These are phyloP conservation scores for Geosmithia morbida DNA, from an alignment of 2,329 filamentous ascomycete genomes.

Conservation along the genomic window DNA sequence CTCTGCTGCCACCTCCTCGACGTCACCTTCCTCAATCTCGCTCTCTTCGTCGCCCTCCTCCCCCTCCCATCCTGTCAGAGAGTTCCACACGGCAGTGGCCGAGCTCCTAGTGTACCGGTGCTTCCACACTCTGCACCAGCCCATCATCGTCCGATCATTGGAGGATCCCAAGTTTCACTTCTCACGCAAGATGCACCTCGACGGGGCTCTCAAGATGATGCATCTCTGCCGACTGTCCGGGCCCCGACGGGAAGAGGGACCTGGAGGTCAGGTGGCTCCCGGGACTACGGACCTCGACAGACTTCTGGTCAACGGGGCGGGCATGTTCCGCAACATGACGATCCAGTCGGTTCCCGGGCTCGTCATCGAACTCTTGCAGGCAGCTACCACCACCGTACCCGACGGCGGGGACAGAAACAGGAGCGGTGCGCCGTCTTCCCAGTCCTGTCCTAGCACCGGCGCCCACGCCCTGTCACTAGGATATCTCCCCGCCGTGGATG, in stretches of 20 bases:
- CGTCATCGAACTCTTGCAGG: constrained; percentile 23
- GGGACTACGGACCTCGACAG: constrained; percentile 16
- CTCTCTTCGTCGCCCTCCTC: background rate
- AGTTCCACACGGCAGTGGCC: constrained; percentile 25
- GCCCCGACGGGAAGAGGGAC: constrained; percentile 4
- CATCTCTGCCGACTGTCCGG: constrained; percentile 15
- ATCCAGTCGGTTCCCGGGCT: constrained; percentile 25
- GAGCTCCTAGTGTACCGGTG: constrained; percentile 30
- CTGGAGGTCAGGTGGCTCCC: constrained; percentile 7
- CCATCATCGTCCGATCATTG: constrained; percentile 26
- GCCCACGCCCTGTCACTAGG: constrained; percentile 14
- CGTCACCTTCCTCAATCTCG: too few relatives aligned
- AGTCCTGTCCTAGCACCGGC: background rate
- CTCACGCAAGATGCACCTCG: constrained; percentile 33
- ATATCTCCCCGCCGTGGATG: constrained; percentile 13
- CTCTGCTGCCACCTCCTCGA: background rate
- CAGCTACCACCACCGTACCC: too few relatives aligned
- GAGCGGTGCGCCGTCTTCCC: background rate
- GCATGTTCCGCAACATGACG: constrained; percentile 25
- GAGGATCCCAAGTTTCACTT: constrained; percentile 35
- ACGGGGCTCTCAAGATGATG: constrained; percentile 21
- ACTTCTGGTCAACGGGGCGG: constrained; percentile 23
- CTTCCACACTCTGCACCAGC: constrained; percentile 39
- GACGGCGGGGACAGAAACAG: constrained; percentile 19
- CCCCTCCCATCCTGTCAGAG: constrained; percentile 7